phyloP scores from a whole-genome alignment of 1,284 basidiomycete species.

The Uromyces viciae-fabae region DNA sequence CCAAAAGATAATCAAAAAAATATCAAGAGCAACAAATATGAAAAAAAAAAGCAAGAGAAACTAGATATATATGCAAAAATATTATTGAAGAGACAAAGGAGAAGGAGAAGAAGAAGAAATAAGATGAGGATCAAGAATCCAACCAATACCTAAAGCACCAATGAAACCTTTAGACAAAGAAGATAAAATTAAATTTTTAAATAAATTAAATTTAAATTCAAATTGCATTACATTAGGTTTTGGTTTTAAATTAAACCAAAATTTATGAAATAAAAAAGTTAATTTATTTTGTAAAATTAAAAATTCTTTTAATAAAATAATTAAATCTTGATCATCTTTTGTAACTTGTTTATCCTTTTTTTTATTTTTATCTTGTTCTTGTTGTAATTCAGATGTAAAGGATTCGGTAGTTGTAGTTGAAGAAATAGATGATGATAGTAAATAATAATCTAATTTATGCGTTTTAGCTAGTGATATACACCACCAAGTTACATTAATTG shows the following conservation, averaged over 20 bases:
- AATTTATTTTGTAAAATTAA: conserved; percentile 24
- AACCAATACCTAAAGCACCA: conserved; percentile 9
- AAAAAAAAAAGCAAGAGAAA: too few species aligned
- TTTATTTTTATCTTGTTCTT: neutral
- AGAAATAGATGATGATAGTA: neutral
- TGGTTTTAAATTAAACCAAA: conserved; percentile 12
- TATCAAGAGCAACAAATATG: too few species aligned
- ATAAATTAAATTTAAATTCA: conserved; percentile 24
- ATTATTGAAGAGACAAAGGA: too few species aligned
- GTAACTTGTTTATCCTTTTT: neutral
- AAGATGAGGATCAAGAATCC: conserved; percentile 7
- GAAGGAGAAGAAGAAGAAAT: too few species aligned
- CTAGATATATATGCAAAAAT: too few species aligned
- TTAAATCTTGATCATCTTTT: conserved; percentile 5
- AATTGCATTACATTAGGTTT: conserved; percentile 31
- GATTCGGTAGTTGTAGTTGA: neutral
- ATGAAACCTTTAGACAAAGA: conserved; percentile 22
- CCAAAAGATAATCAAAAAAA: too few species aligned
- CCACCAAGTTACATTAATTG: conserved; percentile 44
- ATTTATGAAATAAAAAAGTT: conserved; percentile 20
- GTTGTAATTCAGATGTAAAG: neutral
- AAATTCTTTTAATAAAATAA: neutral
- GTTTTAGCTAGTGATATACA: conserved; percentile 13
- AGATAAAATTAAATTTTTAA: neutral
- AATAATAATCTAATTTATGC: conserved; percentile 6